Evolutionary conservation across 2,329 filamentous ascomycete species (phyloP), one percentile per base, ranked within the genome.

Genomic region (Neofusicoccum cordaticola): DNA sequence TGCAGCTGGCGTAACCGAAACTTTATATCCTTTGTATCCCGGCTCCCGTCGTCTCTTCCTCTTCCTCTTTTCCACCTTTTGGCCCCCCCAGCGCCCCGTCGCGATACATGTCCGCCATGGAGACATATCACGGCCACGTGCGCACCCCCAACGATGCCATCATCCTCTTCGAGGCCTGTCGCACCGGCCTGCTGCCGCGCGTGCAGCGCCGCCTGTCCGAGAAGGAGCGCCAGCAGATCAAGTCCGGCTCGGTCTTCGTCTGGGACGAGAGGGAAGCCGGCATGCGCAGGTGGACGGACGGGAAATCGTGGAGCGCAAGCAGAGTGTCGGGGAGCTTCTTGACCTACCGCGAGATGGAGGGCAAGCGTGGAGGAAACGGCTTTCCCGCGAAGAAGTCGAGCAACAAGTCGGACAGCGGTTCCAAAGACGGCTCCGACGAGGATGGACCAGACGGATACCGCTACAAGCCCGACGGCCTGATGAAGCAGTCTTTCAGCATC

Each of bases 401-500:
- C 84, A 82, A 73, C 73, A 94, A 93, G 80, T 93, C 92, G 8
- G 92, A 93, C 39, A 93, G 97, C 68, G 93, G 90, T 71, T 88
- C 87, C 66, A 88, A 89, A 68, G 94, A 91, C 74, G 92, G 96
- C 11, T 93, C 95, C 56, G 90, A 87, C 70, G 89, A 91, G 64
- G 90, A 87, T 70, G 89, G 91, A 62, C 75, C 75, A 34, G 76
- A 78, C 51, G 75, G 76, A 62, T 78, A 77, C 63, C 73, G 76
- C 22, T 72, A 83, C 82, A 63, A 99, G 97, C 83, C 91, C 90
- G 95, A 99, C 72, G 95, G 95, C 0, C 85, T 99, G 3, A 97
- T 98, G 93, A 99, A 99, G 85, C 95, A 99, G 79, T 98, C 95
- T 0, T 99, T 98, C 84, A 98, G 94, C 80, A 98, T 99, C 80